Percentiles rank a stretch among this genome's conserved stretches.
Conservation (phyloP, 1,284 basidiomycete genomes). For the Ustilago bromivora region DNA sequence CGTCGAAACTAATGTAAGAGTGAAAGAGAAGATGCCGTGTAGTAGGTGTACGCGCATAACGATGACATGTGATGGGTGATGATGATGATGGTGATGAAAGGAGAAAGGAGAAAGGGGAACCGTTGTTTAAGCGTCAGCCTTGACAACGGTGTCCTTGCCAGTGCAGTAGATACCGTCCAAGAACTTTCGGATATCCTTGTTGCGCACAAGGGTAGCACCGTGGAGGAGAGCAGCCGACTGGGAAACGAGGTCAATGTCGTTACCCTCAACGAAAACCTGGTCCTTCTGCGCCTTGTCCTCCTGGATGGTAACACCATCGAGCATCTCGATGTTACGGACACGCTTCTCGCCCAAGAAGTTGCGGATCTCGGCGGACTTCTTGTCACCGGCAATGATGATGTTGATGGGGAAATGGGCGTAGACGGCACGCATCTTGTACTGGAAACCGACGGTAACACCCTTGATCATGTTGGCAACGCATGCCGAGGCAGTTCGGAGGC, state of each 20-base stretch:
- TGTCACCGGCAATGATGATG: slow-evolving; percentile 90
- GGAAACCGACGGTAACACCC: slow-evolving; percentile 88
- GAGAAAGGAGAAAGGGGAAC: slow-evolving; percentile 2
- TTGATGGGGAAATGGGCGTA: slow-evolving; percentile 99
- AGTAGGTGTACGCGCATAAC: not conserved
- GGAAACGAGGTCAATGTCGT: slow-evolving; percentile 73
- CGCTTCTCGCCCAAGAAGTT: slow-evolving; percentile 97
- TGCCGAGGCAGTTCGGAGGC: slow-evolving; percentile 94
- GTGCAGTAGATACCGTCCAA: slow-evolving; percentile 85
- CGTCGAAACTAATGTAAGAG: slow-evolving; percentile 35
- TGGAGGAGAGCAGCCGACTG: slow-evolving; percentile 69
- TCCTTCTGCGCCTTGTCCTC: slow-evolving; percentile 98
- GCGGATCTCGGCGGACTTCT: slow-evolving; percentile 88
- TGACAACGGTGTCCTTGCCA: slow-evolving; percentile 75
- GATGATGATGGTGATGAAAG: slow-evolving; percentile 8
- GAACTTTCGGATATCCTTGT: slow-evolving; percentile 74
- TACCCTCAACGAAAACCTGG: slow-evolving; percentile 69
- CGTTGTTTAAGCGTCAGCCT: slow-evolving; percentile 74
- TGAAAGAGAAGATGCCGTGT: slow-evolving; percentile 18
- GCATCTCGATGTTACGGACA: slow-evolving; percentile 92
- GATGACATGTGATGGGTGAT: not conserved
- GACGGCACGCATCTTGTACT: slow-evolving; percentile 89
- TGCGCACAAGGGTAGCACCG: slow-evolving; percentile 67
- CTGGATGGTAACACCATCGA: slow-evolving; percentile 84
- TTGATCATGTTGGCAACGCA: slow-evolving; percentile 97